A percentile compares a stretch with the other conserved stretches of the same genome.
phyloP scores from a whole-genome alignment of 495 filamentous ascomycete species.

The Xylaria longipes region DNA sequence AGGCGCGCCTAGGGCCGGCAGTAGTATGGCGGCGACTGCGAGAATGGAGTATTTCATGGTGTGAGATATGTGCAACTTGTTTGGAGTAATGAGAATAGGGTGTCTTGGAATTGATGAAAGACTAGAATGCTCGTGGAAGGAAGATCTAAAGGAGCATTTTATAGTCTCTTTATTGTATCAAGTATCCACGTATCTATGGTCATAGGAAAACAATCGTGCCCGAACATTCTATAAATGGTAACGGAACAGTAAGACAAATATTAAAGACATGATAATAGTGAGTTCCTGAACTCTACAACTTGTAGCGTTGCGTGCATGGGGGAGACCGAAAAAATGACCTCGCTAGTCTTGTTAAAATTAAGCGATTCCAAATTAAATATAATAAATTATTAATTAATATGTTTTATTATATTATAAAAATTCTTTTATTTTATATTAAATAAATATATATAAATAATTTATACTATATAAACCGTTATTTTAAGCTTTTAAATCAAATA shows the following conservation, averaged over 20 bases:
- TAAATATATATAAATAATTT: no score
- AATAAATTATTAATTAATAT: no score
- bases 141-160: background rate
- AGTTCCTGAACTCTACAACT: background rate
- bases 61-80: background rate
- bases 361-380: no score
- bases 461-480: no score
- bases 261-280: background rate
- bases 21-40: background rate
- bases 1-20: background rate
- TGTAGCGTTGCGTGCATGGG: background rate
- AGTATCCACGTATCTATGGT: background rate
- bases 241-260: background rate
- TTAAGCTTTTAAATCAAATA: no score
- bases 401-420: no score
- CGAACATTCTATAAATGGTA: background rate
- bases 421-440: no score
- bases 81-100: background rate
- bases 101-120: background rate
- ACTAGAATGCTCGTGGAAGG: background rate
- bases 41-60: background rate
- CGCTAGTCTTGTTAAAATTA: no score
- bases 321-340: background rate
- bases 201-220: background rate
- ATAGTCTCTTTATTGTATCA: background rate